A percentile compares a stretch with the other conserved stretches of the same genome.
Conservation (phyloP, 2,329 filamentous ascomycete species). For the Aspergillus fructus region DNA sequence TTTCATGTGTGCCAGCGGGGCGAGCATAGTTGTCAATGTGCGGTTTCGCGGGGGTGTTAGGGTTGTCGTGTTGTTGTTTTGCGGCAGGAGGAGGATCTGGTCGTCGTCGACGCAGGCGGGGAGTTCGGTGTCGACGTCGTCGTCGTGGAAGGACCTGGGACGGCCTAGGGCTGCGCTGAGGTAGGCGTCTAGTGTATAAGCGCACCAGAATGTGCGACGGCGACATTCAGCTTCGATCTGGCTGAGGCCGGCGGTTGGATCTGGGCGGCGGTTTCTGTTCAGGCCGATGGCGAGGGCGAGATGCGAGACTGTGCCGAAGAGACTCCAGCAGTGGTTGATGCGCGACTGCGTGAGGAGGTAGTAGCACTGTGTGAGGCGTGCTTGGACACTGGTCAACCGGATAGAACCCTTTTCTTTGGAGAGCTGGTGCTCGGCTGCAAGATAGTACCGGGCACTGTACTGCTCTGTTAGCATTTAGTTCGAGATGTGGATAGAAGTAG, state of each 20-base stretch:
- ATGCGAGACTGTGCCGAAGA: constrained; percentile 46
- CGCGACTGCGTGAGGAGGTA: constrained; percentile 47
- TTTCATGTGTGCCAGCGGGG: neutral
- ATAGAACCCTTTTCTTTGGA: constrained; percentile 42
- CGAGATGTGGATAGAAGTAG: neutral
- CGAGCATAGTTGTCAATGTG: neutral
- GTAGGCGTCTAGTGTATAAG: constrained; percentile 22
- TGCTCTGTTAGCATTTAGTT: neutral
- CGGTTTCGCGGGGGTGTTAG: neutral
- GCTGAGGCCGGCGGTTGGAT: constrained; percentile 7
- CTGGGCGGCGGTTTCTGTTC: constrained; percentile 15
- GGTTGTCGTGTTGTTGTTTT: neutral
- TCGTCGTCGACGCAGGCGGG: constrained; percentile 15
- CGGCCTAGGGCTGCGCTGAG: constrained; percentile 21
- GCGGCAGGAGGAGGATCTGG: neutral
- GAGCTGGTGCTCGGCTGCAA: constrained; percentile 33
- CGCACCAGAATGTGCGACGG: constrained; percentile 22
- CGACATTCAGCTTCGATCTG: constrained; percentile 19
- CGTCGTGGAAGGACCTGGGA: constrained; percentile 22
- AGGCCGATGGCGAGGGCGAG: constrained; percentile 31
- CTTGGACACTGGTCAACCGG: constrained; percentile 43
- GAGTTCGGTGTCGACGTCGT: constrained; percentile 22
- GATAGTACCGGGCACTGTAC: constrained; percentile 5
- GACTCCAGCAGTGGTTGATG: constrained; percentile 49
- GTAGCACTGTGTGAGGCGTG: constrained; percentile 44